Evolutionary conservation across 257 asterid species (phyloP).

Genomic region (Solanum okadae): DNA sequence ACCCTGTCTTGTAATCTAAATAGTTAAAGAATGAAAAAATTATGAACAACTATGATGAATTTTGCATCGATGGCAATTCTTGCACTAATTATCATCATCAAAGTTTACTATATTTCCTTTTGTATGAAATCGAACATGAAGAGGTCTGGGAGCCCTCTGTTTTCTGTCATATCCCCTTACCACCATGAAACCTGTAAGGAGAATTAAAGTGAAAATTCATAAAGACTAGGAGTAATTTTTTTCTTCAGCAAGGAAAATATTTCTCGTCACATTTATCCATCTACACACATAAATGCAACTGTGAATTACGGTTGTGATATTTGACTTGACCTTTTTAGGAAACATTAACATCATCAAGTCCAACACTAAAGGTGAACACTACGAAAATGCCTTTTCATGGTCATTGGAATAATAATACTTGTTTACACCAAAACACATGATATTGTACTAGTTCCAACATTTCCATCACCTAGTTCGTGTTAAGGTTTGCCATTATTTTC

Average conservation of each 20-base stretch:
- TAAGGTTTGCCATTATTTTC: background rate
- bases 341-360: background rate
- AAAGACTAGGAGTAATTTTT: background rate
- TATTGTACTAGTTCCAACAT: background rate
- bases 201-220: background rate
- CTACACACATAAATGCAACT: background rate
- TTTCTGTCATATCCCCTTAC: slow-evolving; percentile 10
- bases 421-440: background rate
- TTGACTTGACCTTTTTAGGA: background rate
- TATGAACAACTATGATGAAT: background rate
- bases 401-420: background rate
- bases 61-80: background rate
- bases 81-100: background rate
- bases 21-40: background rate
- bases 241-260: background rate
- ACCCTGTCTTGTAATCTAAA: background rate
- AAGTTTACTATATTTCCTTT: background rate
- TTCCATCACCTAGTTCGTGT: background rate
- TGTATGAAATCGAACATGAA: background rate
- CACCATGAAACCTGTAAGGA: background rate
- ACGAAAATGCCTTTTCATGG: background rate
- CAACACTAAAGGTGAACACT: background rate
- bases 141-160: slow-evolving; percentile 1
- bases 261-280: background rate
- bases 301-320: background rate